These are phyloP conservation scores for Paramyrothecium sp. DNA, from an alignment of 2,329 filamentous ascomycete species.

Conservation along the genomic window DNA sequence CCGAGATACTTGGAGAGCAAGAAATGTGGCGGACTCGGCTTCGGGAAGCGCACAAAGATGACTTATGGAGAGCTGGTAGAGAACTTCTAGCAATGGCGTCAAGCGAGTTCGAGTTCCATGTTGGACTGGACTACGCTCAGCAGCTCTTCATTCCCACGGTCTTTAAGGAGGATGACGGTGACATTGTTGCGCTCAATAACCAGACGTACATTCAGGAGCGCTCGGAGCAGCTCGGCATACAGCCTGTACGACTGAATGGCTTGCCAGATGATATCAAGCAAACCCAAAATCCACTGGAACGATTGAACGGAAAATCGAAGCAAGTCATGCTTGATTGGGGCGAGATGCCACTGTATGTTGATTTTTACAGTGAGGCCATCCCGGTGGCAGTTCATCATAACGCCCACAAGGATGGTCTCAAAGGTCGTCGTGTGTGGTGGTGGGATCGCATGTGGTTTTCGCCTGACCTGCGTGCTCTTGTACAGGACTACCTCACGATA, in stretches of 20 bases:
- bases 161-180: conserved; percentile 15
- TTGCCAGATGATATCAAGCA: conserved; percentile 10
- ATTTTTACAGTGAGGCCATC: conserved; percentile 14
- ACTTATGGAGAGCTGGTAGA: neutral
- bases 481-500: conserved; percentile 12
- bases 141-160: conserved; percentile 15
- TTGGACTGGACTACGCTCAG: conserved; percentile 16
- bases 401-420: conserved; percentile 9
- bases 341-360: conserved; percentile 13
- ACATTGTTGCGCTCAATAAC: conserved; percentile 12
- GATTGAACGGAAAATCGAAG: neutral
- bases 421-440: conserved; percentile 12
- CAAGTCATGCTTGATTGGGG: neutral
- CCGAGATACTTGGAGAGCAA: conserved; percentile 27
- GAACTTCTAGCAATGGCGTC: neutral
- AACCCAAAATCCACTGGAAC: conserved; percentile 3
- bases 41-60: neutral
- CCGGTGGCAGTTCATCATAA: conserved; percentile 19
- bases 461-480: conserved; percentile 16
- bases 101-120: conserved; percentile 14
- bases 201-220: conserved; percentile 3
- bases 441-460: conserved; percentile 19
- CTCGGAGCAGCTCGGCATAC: conserved; percentile 5
- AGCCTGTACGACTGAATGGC: conserved; percentile 2
- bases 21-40: conserved; percentile 15